Conservation (phyloP, 768 basidiomycete genomes). For the Pleurotus eryngii region DNA sequence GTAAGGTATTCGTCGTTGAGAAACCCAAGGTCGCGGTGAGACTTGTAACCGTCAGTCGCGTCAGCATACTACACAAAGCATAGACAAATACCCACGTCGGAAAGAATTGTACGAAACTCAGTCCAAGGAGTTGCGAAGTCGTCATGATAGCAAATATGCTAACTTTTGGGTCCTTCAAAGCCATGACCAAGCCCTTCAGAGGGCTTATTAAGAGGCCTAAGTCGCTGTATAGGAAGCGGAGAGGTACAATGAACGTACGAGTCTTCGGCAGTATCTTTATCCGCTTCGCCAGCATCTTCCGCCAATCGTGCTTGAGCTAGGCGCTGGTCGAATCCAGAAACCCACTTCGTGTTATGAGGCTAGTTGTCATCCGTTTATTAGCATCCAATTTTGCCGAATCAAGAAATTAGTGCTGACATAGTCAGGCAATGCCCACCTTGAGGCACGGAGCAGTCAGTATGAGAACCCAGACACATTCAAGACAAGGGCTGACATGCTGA, state of each 20-base stretch:
- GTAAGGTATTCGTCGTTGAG: conserved; percentile 52
- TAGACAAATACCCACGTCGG: conserved; percentile 33
- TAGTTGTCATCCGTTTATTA: conserved; percentile 15
- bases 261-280: conserved; percentile 52
- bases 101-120: conserved; percentile 63
- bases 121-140: conserved; percentile 46
- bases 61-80: too few relatives aligned
- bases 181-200: conserved; percentile 49
- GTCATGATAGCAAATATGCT: conserved; percentile 51
- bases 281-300: conserved; percentile 67
- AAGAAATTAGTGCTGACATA: conserved; percentile 35
- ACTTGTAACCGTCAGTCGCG: conserved; percentile 21
- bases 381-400: neutral
- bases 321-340: conserved; percentile 43
- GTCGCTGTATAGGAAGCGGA: neutral
- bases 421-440: conserved; percentile 57
- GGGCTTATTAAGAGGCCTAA: conserved; percentile 28
- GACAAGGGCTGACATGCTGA: conserved; percentile 40
- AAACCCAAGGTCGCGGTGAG: conserved; percentile 61
- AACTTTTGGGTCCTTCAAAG: conserved; percentile 54
- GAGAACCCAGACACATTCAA: neutral
- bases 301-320: conserved; percentile 66
- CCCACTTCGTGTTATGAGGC: conserved; percentile 64
- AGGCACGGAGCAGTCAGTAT: neutral
- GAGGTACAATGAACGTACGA: conserved; percentile 38